Evolutionary conservation across 495 filamentous ascomycete genomes (phyloP).

Genomic region (Haplographium delicatum): DNA sequence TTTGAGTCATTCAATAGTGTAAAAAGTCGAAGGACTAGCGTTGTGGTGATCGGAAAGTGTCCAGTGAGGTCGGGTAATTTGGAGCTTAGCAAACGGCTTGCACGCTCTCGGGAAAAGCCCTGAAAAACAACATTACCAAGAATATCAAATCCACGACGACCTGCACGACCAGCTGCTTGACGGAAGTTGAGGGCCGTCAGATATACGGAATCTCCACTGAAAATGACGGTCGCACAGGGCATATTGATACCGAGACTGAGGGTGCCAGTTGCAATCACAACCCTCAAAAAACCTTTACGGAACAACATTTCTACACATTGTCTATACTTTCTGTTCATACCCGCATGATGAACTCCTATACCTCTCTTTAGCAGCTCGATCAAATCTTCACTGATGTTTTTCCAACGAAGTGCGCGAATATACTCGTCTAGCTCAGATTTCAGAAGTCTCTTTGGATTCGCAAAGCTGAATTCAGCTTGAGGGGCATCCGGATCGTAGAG

Average conservation of each 20-base stretch:
- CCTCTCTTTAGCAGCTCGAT: constrained; percentile 55
- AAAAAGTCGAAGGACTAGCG: constrained; percentile 63
- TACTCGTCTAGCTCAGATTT: constrained; percentile 47
- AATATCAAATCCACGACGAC: constrained; percentile 73
- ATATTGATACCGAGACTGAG: constrained; percentile 77
- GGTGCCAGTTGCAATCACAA: constrained; percentile 75
- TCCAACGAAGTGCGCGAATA: constrained; percentile 37
- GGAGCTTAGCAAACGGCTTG: constrained; percentile 61
- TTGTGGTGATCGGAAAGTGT: constrained; percentile 73
- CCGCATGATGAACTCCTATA: constrained; percentile 71
- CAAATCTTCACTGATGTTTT: constrained; percentile 41
- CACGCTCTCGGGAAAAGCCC: constrained; percentile 46
- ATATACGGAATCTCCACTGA: constrained; percentile 65
- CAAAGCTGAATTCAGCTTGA: constrained; percentile 57
- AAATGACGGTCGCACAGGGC: constrained; percentile 79
- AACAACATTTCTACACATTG: constrained; percentile 69
- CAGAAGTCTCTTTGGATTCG: constrained; percentile 49
- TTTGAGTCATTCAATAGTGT: constrained; percentile 60
- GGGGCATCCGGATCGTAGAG: constrained; percentile 62
- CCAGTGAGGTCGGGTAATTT: constrained; percentile 66
- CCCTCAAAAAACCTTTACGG: constrained; percentile 62
- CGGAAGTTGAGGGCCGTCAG: constrained; percentile 70
- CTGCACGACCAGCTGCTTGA: constrained; percentile 71
- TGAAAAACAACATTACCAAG: constrained; percentile 79
- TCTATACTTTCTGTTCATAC: constrained; percentile 72